phyloP scores from a whole-genome alignment of 257 asterid genomes.

The Nicotiana attenuata region DNA sequence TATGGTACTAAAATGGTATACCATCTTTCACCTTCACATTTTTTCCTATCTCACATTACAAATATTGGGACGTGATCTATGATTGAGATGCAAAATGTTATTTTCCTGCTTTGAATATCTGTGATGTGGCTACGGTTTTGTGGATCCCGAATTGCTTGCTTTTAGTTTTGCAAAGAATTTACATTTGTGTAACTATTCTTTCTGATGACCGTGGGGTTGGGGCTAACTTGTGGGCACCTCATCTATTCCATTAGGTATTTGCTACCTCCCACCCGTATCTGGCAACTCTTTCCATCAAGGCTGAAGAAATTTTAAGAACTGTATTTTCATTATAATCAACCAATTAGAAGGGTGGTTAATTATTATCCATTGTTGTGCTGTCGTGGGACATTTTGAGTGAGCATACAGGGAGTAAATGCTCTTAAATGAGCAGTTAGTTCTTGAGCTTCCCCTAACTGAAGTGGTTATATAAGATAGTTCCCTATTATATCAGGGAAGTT shows the following conservation, averaged over 20 bases:
- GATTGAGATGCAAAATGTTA: neutral
- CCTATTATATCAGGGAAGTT: neutral
- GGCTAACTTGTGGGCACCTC: no score
- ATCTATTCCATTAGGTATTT: no score
- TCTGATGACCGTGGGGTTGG: no score
- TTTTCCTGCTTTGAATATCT: neutral
- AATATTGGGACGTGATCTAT: neutral
- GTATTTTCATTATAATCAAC: neutral
- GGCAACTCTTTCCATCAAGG: no score
- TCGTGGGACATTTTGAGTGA: neutral
- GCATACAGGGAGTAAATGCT: neutral
- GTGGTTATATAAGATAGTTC: neutral
- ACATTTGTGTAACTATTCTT: neutral
- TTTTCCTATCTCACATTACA: no score
- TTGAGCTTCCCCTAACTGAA: neutral
- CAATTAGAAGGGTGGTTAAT: neutral
- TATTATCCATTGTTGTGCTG: neutral
- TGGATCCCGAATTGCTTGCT: neutral
- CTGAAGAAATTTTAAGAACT: no score
- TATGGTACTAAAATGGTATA: slow-evolving; percentile 91
- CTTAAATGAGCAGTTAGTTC: neutral
- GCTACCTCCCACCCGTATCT: no score
- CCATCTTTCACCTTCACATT: neutral
- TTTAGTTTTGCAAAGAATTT: neutral
- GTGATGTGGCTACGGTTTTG: neutral